Evolutionary conservation across 1,284 basidiomycete genomes (phyloP), one percentile per base, ranked within the genome.

Genomic region (Hemileia vastatrix): DNA sequence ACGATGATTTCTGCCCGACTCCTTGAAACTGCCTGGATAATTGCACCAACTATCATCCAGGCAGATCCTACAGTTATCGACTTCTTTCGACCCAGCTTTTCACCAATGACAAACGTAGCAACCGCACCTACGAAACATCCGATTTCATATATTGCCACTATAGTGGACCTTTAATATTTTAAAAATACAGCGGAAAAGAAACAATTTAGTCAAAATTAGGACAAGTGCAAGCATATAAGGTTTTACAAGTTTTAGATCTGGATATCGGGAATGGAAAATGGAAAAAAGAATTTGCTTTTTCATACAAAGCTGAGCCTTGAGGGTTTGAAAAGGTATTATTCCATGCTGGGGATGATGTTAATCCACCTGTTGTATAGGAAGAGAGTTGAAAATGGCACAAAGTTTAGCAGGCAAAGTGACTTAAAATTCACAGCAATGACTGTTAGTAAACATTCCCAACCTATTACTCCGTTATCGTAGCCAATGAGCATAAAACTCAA

Each of bases 81-180:
- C 40, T 53, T 67, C 44, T 67, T 65, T 50, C 75, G 66, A 21
- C 75, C 74, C 4, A 76, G 57, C 6, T 49, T 49, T 47, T 76
- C 72, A 5, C 75, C 75, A n/a, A 76, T 63, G 6, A 69, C 63
- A 15, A 72, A 68, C 9, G 68, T 67, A 13, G 71, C 60, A 23
- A 75, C 47, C 4, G 73, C 59, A 9, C 74, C 75, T 5, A 68
- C 64, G 54, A 65, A 71, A 51, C 70, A 71, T 6, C 75, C 75
- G 54, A 75, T 69, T 57, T 76, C 73, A 63, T 74, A 75, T 45
- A 73, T 74, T 49, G 72, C 70, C 36, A 76, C 72, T 57, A 76
- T 73, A 1, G 71, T 72, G 3, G 71, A 68, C 24, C 68, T 64
- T 71, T 70, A 61, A 68, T 67, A 57, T 70, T 45, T 32, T n/a